These are phyloP conservation scores for Eucalyptus regnans DNA, from an alignment of 345 rosid genomes.

Conservation along the genomic window DNA sequence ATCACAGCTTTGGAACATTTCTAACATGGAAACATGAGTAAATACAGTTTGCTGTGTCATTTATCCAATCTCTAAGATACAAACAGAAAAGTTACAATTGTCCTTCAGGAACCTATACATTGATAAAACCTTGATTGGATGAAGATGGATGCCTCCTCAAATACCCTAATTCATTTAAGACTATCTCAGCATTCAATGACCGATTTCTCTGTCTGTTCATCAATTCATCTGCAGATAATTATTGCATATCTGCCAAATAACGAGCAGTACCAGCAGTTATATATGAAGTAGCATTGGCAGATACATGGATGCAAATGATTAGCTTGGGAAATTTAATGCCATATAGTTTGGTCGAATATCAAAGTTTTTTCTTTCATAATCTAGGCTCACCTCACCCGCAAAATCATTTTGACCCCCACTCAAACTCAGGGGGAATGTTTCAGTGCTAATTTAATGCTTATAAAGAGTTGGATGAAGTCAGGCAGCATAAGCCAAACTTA, in stretches of 20 bases:
- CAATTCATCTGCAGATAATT: neutral
- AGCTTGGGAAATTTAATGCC: neutral
- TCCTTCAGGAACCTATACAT: neutral
- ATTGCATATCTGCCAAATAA: neutral
- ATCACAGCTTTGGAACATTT: neutral
- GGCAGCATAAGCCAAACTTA: conserved; percentile 8
- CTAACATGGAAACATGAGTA: neutral
- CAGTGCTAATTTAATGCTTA: neutral
- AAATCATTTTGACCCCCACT: neutral
- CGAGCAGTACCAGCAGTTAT: neutral
- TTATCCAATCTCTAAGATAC: neutral
- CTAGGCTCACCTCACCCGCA: neutral
- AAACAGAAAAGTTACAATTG: neutral
- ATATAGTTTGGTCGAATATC: neutral
- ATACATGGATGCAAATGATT: neutral
- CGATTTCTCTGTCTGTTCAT: neutral
- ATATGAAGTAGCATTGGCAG: neutral
- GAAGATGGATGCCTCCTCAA: neutral
- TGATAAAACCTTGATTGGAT: neutral
- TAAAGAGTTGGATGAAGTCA: neutral
- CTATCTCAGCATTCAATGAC: neutral
- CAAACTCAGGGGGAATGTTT: neutral
- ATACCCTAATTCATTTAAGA: neutral
- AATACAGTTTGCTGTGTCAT: neutral
- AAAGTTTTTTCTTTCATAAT: neutral